These are phyloP conservation scores for Fusarium nelsonii DNA, from an alignment of 2,329 filamentous ascomycete species.

Conservation along the genomic window DNA sequence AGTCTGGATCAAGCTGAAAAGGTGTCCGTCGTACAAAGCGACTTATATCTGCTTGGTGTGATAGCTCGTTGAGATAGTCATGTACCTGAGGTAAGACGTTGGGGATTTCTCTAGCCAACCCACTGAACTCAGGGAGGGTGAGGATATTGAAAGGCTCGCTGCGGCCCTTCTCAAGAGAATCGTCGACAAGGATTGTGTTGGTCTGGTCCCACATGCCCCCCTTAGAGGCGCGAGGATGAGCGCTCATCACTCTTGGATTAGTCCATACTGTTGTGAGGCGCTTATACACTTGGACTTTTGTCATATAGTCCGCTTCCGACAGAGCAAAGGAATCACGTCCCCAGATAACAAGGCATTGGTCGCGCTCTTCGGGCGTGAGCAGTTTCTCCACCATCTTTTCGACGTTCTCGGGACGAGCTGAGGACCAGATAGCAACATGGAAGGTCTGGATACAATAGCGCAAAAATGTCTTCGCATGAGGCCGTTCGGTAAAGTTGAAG, in stretches of 20 bases:
- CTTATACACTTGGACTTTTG: conserved; percentile 90
- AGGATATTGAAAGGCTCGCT: conserved; percentile 88
- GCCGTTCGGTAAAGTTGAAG: conserved; percentile 73
- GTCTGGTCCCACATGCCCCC: conserved; percentile 76
- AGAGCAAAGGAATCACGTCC: conserved; percentile 82
- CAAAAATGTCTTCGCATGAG: conserved; percentile 76
- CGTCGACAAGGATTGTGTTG: conserved; percentile 92
- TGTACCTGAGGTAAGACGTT: conserved; percentile 69
- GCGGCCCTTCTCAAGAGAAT: conserved; percentile 82
- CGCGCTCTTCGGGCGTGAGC: conserved; percentile 66
- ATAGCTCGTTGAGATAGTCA: conserved; percentile 70
- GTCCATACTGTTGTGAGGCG: conserved; percentile 80
- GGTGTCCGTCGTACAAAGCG: conserved; percentile 66
- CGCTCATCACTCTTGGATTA: conserved; percentile 57
- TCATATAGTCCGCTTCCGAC: conserved; percentile 70
- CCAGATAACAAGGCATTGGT: conserved; percentile 77
- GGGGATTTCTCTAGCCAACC: conserved; percentile 55
- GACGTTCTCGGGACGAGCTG: conserved; percentile 81
- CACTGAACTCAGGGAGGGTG: conserved; percentile 81
- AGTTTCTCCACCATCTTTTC: conserved; percentile 73
- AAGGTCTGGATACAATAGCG: conserved; percentile 80
- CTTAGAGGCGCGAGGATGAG: conserved; percentile 58
- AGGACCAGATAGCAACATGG: conserved; percentile 91
- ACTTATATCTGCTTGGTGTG: conserved; percentile 70
- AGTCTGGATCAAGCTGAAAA: conserved; percentile 58